phyloP scores from a whole-genome alignment of 768 basidiomycete species.

The Trametopsis cervina region DNA sequence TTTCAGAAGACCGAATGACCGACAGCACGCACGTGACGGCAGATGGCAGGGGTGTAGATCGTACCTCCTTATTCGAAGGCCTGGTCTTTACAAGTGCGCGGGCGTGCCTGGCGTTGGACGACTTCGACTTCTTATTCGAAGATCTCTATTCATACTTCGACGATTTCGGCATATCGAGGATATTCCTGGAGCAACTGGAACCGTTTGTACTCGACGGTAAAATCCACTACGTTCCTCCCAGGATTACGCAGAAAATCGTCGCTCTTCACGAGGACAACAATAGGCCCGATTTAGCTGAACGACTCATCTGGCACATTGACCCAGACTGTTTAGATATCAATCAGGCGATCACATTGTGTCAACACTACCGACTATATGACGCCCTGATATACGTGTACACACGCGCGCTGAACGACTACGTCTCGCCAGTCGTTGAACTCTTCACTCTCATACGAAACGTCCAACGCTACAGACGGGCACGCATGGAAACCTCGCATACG shows the following conservation, averaged over 20 bases:
- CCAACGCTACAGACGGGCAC: constrained; percentile 42
- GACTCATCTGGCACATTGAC: constrained; percentile 94
- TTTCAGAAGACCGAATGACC: constrained; percentile 91
- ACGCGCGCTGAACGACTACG: constrained; percentile 79
- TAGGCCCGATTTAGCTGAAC: constrained; percentile 73
- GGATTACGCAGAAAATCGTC: constrained; percentile 81
- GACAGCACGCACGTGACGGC: constrained; percentile 79
- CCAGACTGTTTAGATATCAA: constrained; percentile 88
- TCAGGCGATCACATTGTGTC: constrained; percentile 84
- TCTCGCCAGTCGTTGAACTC: constrained; percentile 83
- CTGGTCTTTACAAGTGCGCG: constrained; percentile 72
- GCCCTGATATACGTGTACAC: constrained; percentile 94
- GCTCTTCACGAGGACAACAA: constrained; percentile 65
- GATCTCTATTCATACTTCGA: constrained; percentile 90
- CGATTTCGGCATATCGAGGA: constrained; percentile 72
- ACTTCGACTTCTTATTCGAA: constrained; percentile 86
- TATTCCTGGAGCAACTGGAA: constrained; percentile 80
- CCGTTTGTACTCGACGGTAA: constrained; percentile 69
- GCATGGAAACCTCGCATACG: constrained; percentile 23
- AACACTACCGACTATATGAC: constrained; percentile 79
- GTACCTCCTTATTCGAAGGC: constrained; percentile 83
- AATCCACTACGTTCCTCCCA: constrained; percentile 76
- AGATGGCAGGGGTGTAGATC: constrained; percentile 88
- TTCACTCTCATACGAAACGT: constrained; percentile 70
- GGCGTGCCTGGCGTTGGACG: constrained; percentile 73